A percentile compares a stretch with the other conserved stretches of the same genome.
Conservation (phyloP, 75 land plant species). For the Gnetum montanum region DNA sequence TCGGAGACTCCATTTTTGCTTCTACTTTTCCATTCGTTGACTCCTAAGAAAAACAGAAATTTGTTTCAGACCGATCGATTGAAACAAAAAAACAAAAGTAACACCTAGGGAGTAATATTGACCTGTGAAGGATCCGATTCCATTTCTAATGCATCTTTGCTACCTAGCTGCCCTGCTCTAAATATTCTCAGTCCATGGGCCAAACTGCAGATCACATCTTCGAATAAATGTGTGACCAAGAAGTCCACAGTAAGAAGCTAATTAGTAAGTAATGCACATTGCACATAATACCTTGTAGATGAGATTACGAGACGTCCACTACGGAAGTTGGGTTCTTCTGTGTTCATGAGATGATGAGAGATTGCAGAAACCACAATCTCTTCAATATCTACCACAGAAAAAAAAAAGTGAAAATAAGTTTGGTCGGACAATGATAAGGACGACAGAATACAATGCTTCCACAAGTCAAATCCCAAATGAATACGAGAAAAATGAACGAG, state of each 20-base stretch:
- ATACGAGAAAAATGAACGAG: background rate
- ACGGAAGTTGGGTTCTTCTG: constrained; percentile 59
- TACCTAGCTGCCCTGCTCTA: constrained; percentile 40
- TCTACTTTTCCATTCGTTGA: constrained; percentile 20
- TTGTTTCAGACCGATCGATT: background rate
- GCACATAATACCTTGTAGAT: constrained; percentile 67
- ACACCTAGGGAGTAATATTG: background rate
- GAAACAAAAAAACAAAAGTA: background rate
- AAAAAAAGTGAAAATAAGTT: background rate
- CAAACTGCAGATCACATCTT: constrained; percentile 40
- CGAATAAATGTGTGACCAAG: background rate
- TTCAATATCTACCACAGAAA: constrained; percentile 62
- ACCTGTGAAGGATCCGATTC: constrained; percentile 55
- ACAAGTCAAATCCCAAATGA: background rate
- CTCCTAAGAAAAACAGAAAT: constrained; percentile 17
- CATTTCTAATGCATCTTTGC: constrained; percentile 40
- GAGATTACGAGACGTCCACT: constrained; percentile 81
- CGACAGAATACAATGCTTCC: background rate
- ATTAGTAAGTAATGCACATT: background rate
- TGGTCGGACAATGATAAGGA: too few species aligned
- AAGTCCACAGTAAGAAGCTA: background rate
- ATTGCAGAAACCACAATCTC: constrained; percentile 82
- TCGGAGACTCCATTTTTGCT: constrained; percentile 19
- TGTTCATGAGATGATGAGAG: constrained; percentile 81
- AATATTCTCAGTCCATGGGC: constrained; percentile 74